Evolutionary conservation across 2,329 filamentous ascomycete species (phyloP), one percentile per base, ranked within the genome.

Genomic region (Cordyceps javanica): DNA sequence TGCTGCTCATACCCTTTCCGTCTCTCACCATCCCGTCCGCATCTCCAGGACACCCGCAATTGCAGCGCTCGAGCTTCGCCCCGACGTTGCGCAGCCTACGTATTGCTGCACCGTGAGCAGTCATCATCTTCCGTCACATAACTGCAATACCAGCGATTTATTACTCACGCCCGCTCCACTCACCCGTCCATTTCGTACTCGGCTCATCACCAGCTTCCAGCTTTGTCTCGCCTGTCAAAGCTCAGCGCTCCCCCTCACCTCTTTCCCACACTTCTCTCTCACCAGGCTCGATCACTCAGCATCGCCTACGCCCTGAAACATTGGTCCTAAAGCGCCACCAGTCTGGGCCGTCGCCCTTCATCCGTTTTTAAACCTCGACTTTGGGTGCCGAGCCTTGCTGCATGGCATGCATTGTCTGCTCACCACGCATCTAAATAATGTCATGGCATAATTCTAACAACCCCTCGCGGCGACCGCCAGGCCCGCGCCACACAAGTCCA

Each of bases 371-470:
- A 10, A 10, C 26, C 3, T 26, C 39, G 28, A 44, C 51, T 30
- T n/a, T 42, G 32, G 19, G 23, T 25, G 38, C 49, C 50, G 16
- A 44, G 36, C 19, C 30, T 21, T 38, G 41, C 14, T 21, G 23
- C 41, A 36, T 54, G 39, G 26, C 25, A 53, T 32, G n/a, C 38
- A 13, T 52, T n/a, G 19, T 16, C 6, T 4, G 3, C 38, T 19
- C 39, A 39, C 25, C 13, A 39, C 53, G 39, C n/a, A 23, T 16
- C 10, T 55, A 9, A 28, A 46, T 14, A 36, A 56, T 56, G 54
- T 49, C 54, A 41, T 56, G 54, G 54, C 44, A 48, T 21, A 42
- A 56, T 23, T 56, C 54, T 34, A 56, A 56, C 23, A 30, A 56
- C 14, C 19, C 54, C 4, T 32, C 44, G 7, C 25, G 36, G 32